Evolutionary conservation across 2,329 filamentous ascomycete genomes (phyloP), one percentile per base, ranked within the genome.

Genomic region (Aureobasidium zeae): DNA sequence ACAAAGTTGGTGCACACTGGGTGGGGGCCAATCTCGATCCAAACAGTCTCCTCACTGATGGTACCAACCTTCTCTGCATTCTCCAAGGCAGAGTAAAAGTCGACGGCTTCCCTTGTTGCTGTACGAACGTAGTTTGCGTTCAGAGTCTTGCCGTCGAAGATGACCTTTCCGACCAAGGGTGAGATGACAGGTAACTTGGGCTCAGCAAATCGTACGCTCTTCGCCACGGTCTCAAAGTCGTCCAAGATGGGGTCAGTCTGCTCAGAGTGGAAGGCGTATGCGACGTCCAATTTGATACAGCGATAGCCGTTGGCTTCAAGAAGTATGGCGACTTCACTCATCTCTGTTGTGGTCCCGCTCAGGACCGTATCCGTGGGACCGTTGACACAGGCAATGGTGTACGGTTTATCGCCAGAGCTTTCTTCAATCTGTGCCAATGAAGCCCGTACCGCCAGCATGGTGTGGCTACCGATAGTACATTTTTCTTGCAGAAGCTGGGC

Each of bases 1-100:
- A 71, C 57, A 60, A 72, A 66, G 31, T 62, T 63, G 2, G 63
- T 61, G 48, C 65, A 69, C 13, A 71, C 58, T 0, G 70, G 64
- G 45, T 71, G 65, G 2, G 69, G 68, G 5, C 71, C 71, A 45
- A 73, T 59, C 46, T 70, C 66, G 24, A 70, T 47, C 56, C 58
- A 66, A 16, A 64, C 44, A 2, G 60, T 65, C 33, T 60, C 53
- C 3, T 62, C 57, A 29, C 53, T 58, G 35, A 66, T 52, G 6
- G 59, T 57, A 24, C 46, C 46, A 11, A 48, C 44, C 12, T 47
- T 31, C 13, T 52, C 47, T 3, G 53, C 55, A 11, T 15, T 25
- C n/a, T 42, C 21, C 5, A 60, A 44, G 2, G 51, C 56, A 10
- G 31, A 28, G 5, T 49, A 15, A 10, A 64, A 53, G 35, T 60